Base-by-base conservation (phyloP, 176 grass and related monocot species). In the Aegilops speltoides region DNA sequence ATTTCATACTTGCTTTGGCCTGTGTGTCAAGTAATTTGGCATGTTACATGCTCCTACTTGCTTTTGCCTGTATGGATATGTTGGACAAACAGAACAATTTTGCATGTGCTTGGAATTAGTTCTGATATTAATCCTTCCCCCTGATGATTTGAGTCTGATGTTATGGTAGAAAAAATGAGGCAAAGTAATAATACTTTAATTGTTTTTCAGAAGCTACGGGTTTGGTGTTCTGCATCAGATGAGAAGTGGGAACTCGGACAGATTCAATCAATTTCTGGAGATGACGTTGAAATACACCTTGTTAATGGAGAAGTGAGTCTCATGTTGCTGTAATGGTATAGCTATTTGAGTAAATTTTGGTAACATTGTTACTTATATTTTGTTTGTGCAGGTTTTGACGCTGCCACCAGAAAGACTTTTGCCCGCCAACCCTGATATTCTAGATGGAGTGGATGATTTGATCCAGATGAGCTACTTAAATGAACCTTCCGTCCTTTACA, bases 401-500 rank as follows among this genome's bases (percentile, higher is more conserved):
- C 73, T 93, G 64, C 93, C 85, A 72, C 78, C 85, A 63, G 97
- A 96, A 62, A 89, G 80, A 80, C 86, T 99, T 45, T 86, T 99
- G 82, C 90, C 94, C 17, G 87, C 92, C 57, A 99, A 99, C 78
- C 97, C 97, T 77, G 91, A 89, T 89, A 87, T 99, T 85, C 90
- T 99, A 52, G 94, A 97, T 89, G 97, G 97, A 71, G 89, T 94
- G 7, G 94, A 99, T 87, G 91, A 99, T 96, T 87, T 99, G 60
- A 99, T 99, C 86, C 94, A 99, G 33, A 83, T 99, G 75, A 97
- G 94, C 88, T 99, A 94, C 84, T 79, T 99, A 86, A 94, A 99
- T 86, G 94, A 87, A 89, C 94, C 97, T 48, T 93, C 94, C 36
- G 94, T 99, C 87, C 87, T 99, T 63, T 81, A 94, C 85, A 94